phyloP scores from a whole-genome alignment of 176 grass and related monocot genomes.

The Leersia perrieri region DNA sequence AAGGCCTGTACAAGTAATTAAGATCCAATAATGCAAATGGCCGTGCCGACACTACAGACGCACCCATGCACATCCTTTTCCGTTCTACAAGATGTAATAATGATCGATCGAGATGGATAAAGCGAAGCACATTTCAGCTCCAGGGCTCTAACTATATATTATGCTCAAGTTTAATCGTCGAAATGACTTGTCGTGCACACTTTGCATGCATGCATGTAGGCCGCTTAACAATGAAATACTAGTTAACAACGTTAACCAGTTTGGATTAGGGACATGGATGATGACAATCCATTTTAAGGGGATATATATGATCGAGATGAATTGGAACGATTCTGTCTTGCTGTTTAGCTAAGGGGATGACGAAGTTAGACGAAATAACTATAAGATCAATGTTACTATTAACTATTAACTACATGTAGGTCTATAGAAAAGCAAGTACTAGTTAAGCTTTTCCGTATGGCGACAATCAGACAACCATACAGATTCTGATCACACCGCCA shows the following conservation, averaged over 20 bases:
- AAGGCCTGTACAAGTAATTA: not conserved
- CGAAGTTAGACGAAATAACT: too few relatives aligned
- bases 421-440: not conserved
- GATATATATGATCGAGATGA: too few relatives aligned
- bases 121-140: not conserved
- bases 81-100: not conserved
- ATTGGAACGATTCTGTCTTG: too few relatives aligned
- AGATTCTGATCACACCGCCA: not conserved
- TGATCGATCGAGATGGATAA: not conserved
- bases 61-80: not conserved
- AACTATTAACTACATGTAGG: too few relatives aligned
- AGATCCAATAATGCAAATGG: not conserved
- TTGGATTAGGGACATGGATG: too few relatives aligned
- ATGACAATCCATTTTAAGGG: too few relatives aligned
- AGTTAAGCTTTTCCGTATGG: not conserved
- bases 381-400: too few relatives aligned
- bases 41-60: not conserved
- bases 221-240: not conserved
- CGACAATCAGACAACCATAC: not conserved
- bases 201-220: not conserved
- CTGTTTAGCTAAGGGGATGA: too few relatives aligned
- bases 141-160: not conserved
- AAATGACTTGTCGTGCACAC: not conserved
- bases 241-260: too few relatives aligned
- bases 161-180: not conserved